These are phyloP conservation scores for Fusarium secorum DNA, from an alignment of 2,329 filamentous ascomycete genomes.

Conservation along the genomic window DNA sequence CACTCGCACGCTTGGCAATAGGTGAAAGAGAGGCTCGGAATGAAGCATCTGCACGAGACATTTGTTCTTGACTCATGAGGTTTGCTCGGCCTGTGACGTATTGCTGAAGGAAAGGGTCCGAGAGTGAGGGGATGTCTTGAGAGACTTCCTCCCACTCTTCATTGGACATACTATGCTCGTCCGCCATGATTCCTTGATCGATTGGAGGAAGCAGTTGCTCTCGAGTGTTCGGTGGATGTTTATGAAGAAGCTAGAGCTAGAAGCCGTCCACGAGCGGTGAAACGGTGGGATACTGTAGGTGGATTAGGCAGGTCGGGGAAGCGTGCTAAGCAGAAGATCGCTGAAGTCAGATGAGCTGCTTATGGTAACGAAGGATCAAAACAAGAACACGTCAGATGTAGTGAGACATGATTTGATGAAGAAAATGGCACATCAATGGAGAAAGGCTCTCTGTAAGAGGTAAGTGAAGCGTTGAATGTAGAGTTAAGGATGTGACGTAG, in stretches of 20 bases:
- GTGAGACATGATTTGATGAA: neutral
- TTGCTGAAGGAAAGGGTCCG: conserved; percentile 82
- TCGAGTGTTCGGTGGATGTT: neutral
- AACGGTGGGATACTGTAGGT: conserved; percentile 18
- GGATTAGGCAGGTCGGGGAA: conserved; percentile 35
- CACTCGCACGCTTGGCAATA: conserved; percentile 77
- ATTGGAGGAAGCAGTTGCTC: neutral
- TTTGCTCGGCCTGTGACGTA: conserved; percentile 79
- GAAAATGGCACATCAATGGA: neutral
- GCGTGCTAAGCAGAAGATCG: conserved; percentile 11
- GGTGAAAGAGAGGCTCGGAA: conserved; percentile 81
- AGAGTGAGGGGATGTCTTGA: conserved; percentile 62
- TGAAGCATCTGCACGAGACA: conserved; percentile 75
- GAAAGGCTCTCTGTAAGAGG: neutral
- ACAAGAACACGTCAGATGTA: neutral
- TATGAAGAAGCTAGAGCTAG: neutral
- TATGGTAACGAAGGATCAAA: neutral
- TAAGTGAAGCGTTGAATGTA: neutral
- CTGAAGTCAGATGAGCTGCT: conserved; percentile 1
- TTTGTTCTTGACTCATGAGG: conserved; percentile 82
- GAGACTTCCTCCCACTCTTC: conserved; percentile 67
- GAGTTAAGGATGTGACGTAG: conserved; percentile 5
- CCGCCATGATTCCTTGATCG: conserved; percentile 42
- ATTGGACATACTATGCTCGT: conserved; percentile 52
- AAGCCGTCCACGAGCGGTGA: conserved; percentile 1